Percentiles rank a stretch among this genome's conserved stretches.
Evolutionary conservation across 306 rosid species (phyloP).

Genomic region (Medicago lupulina): DNA sequence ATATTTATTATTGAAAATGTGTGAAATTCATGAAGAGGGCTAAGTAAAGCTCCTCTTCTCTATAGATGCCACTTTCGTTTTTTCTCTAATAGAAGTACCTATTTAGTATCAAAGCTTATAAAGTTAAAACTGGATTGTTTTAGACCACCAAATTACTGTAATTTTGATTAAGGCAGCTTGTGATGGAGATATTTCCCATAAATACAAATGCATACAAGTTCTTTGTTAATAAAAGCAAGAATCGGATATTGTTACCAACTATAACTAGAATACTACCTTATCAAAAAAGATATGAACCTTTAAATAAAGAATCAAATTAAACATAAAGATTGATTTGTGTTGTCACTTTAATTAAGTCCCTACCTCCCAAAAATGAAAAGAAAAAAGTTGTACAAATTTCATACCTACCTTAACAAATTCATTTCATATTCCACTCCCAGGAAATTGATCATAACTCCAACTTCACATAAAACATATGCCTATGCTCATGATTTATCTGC

Average conservation of each 20-base stretch:
- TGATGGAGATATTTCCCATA: not conserved
- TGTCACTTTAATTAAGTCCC: conserved; percentile 42
- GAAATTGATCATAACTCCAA: conserved; percentile 23
- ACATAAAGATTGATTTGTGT: conserved; percentile 33
- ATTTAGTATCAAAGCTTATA: no score
- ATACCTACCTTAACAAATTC: conserved; percentile 37
- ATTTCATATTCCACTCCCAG: conserved; percentile 18
- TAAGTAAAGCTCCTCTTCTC: no score
- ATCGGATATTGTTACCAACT: conserved; percentile 48
- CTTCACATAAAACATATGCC: no score
- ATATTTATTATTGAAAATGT: no score
- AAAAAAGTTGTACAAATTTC: conserved; percentile 5
- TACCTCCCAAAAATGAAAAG: conserved; percentile 26
- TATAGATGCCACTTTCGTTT: no score
- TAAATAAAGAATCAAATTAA: conserved; percentile 49
- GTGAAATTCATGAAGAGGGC: no score
- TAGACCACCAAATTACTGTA: no score
- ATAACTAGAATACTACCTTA: conserved; percentile 32
- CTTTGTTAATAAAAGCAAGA: conserved; percentile 40
- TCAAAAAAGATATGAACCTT: conserved; percentile 47
- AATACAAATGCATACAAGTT: conserved; percentile 8
- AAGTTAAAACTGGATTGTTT: no score
- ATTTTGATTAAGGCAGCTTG: no score
- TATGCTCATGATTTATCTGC: conserved; percentile 18
- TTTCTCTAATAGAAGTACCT: no score